Conservation (phyloP, 2,329 filamentous ascomycete species). For the Fusarium aywerte region DNA sequence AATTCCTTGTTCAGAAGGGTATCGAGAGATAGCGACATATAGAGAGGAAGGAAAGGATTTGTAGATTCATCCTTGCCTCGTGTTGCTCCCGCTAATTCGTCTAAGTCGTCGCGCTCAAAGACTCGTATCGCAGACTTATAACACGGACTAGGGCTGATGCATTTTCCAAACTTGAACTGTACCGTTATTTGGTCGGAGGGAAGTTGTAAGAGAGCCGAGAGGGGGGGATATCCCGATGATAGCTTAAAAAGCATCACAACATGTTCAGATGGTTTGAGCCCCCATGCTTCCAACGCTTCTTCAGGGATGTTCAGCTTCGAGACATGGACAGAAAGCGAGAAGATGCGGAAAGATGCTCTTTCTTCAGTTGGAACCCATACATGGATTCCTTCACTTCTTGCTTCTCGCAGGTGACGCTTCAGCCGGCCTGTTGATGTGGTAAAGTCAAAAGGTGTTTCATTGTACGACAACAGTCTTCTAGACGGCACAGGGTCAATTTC, state of each 20-base stretch:
- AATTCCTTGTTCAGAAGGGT: slow-evolving; percentile 70
- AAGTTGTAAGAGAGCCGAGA: slow-evolving; percentile 64
- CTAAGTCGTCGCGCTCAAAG: slow-evolving; percentile 11
- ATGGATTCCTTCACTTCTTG: slow-evolving; percentile 74
- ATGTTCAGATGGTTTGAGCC: slow-evolving; percentile 73
- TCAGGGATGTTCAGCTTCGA: slow-evolving; percentile 77
- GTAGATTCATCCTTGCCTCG: not conserved
- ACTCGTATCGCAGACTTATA: slow-evolving; percentile 59
- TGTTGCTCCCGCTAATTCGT: slow-evolving; percentile 1
- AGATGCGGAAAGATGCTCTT: slow-evolving; percentile 52
- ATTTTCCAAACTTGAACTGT: slow-evolving; percentile 75
- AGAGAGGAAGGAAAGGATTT: slow-evolving; percentile 58
- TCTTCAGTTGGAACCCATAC: slow-evolving; percentile 70
- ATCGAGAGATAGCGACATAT: slow-evolving; percentile 78
- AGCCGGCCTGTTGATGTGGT: slow-evolving; percentile 14
- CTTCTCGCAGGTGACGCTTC: slow-evolving; percentile 58
- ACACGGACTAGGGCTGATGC: slow-evolving; percentile 77
- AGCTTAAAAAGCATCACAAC: slow-evolving; percentile 78
- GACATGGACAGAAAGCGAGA: slow-evolving; percentile 76
- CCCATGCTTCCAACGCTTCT: slow-evolving; percentile 82
- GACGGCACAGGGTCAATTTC: slow-evolving; percentile 30
- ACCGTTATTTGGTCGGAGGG: slow-evolving; percentile 50
- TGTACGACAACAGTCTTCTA: not conserved
- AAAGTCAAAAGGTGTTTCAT: not conserved
- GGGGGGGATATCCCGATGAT: slow-evolving; percentile 66